Evolutionary conservation across 2,329 filamentous ascomycete genomes (phyloP).

Genomic region (Stagonosporopsis vannaccii): DNA sequence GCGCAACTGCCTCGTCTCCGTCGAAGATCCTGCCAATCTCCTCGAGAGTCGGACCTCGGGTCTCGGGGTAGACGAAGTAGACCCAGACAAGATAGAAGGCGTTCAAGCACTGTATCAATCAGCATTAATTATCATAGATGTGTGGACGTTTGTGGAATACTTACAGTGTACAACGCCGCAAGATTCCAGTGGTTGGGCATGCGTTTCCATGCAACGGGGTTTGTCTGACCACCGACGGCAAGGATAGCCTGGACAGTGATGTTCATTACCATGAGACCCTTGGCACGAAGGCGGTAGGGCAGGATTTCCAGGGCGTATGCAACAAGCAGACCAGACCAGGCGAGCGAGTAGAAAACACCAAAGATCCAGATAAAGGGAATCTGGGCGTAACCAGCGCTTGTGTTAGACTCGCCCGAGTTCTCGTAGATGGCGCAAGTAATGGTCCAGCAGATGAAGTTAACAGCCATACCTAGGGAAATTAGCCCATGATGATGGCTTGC

Average conservation of each 20-base stretch:
- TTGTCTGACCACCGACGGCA: conserved; percentile 67
- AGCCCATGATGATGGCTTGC: neutral
- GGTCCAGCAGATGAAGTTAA: conserved; percentile 49
- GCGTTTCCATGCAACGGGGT: conserved; percentile 68
- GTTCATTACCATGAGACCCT: conserved; percentile 65
- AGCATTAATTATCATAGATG: neutral
- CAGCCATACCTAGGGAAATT: conserved; percentile 29
- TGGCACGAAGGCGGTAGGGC: conserved; percentile 58
- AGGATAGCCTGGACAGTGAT: conserved; percentile 69
- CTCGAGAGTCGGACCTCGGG: conserved; percentile 73
- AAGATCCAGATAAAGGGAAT: conserved; percentile 62
- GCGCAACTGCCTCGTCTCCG: conserved; percentile 60
- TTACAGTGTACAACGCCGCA: conserved; percentile 67
- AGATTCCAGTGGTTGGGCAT: conserved; percentile 66
- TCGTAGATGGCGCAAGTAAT: conserved; percentile 40
- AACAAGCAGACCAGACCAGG: conserved; percentile 65
- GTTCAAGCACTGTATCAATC: conserved; percentile 59
- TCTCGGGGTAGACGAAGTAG: conserved; percentile 58
- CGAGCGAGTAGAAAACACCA: conserved; percentile 61
- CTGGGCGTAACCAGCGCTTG: conserved; percentile 53
- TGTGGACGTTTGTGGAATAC: neutral
- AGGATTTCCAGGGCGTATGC: conserved; percentile 61
- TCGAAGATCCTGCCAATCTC: conserved; percentile 75
- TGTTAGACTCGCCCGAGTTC: conserved; percentile 41
- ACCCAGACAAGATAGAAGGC: conserved; percentile 66